Percentiles rank a stretch among this genome's conserved stretches.
phyloP scores from a whole-genome alignment of 805 yeast species.

The Myxozyma monticola region DNA sequence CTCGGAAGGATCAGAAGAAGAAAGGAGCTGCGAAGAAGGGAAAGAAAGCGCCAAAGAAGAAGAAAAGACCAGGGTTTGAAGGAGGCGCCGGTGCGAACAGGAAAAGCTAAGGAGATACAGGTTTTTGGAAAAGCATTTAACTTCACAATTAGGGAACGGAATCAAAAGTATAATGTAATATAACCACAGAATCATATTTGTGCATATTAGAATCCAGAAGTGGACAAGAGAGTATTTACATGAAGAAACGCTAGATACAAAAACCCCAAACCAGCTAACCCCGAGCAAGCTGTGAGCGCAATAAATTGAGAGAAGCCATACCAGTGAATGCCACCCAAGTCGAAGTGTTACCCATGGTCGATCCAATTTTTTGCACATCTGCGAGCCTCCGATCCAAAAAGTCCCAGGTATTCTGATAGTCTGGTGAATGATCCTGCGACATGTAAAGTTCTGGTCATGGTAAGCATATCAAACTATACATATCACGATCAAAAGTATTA shows the following conservation, averaged over 20 bases:
- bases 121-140: too few relatives aligned
- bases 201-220: too few relatives aligned
- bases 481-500: not conserved
- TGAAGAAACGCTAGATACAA: too few relatives aligned
- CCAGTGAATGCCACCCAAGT: conserved; percentile 77
- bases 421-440: conserved; percentile 68
- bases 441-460: conserved; percentile 60
- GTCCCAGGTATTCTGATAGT: conserved; percentile 56
- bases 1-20: conserved; percentile 83
- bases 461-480: not conserved
- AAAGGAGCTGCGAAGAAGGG: conserved; percentile 71
- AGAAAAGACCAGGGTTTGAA: conserved; percentile 84
- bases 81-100: conserved; percentile 48
- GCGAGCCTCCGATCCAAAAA: conserved; percentile 63
- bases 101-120: conserved; percentile 17
- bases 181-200: too few relatives aligned
- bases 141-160: not conserved
- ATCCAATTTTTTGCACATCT: conserved; percentile 56
- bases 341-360: conserved; percentile 61
- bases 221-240: too few relatives aligned
- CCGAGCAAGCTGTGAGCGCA: conserved; percentile 63
- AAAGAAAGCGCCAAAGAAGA: conserved; percentile 45
- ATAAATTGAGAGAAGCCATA: conserved; percentile 61
- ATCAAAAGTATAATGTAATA: too few relatives aligned
- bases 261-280: conserved; percentile 13